Evolutionary conservation across 495 filamentous ascomycete genomes (phyloP).

Genomic region (Evansstolkia leycettana): DNA sequence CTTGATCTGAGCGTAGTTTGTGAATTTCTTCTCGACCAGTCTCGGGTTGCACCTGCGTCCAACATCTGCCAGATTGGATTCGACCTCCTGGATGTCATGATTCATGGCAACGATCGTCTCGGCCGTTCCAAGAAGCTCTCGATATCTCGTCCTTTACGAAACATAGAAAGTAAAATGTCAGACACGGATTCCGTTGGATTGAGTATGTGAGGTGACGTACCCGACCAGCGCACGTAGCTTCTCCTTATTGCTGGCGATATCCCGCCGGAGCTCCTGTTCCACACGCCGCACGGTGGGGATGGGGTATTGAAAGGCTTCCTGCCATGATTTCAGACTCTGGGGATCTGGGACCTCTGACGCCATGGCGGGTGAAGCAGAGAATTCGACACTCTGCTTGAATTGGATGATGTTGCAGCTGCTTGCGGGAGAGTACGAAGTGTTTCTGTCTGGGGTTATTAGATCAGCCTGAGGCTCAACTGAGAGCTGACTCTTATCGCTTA

Average conservation of each 20-base stretch:
- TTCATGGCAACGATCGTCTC: slow-evolving; percentile 89
- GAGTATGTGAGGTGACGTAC: slow-evolving; percentile 38
- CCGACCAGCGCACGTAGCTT: slow-evolving; percentile 86
- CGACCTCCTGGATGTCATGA: slow-evolving; percentile 57
- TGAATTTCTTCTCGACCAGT: slow-evolving; percentile 53
- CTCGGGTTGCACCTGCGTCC: slow-evolving; percentile 67
- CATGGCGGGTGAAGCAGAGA: no score
- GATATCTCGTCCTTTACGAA: slow-evolving; percentile 61
- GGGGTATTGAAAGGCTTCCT: slow-evolving; percentile 57
- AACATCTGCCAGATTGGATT: slow-evolving; percentile 55
- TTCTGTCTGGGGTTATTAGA: no score
- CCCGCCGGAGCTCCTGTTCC: slow-evolving; percentile 49
- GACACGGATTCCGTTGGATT: neutral
- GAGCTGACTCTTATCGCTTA: neutral
- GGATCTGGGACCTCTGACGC: slow-evolving; percentile 45
- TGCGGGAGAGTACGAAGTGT: no score
- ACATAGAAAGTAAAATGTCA: slow-evolving; percentile 6
- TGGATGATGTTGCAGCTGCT: no score
- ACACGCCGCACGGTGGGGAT: slow-evolving; percentile 50
- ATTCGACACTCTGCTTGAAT: no score
- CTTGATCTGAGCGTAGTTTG: slow-evolving; percentile 49
- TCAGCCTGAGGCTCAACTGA: neutral
- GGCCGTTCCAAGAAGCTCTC: slow-evolving; percentile 84
- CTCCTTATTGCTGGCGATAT: slow-evolving; percentile 71
- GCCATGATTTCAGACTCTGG: slow-evolving; percentile 46